phyloP scores from a whole-genome alignment of 2,329 filamentous ascomycete genomes.

The Ophiocordyceps camponoti-saundersi region DNA sequence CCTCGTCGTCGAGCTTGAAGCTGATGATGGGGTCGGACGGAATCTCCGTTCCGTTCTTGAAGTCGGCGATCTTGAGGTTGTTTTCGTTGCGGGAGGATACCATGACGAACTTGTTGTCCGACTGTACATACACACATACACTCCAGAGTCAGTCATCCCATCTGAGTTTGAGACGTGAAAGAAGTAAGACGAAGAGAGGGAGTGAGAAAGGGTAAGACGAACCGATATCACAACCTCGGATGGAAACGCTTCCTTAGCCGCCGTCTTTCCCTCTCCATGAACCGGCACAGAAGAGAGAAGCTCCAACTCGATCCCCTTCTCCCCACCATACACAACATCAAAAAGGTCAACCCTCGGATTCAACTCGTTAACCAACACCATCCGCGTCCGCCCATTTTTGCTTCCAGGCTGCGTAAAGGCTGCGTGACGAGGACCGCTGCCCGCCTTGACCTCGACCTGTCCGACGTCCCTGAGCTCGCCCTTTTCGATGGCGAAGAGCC shows the following conservation, averaged over 20 bases:
- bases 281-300: slow-evolving; percentile 29
- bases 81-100: slow-evolving; percentile 51
- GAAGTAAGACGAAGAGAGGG: no score
- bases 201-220: slow-evolving; percentile 19
- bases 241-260: slow-evolving; percentile 25
- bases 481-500: slow-evolving; percentile 27
- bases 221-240: slow-evolving; percentile 43
- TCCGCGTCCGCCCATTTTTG: slow-evolving; percentile 31
- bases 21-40: slow-evolving; percentile 48
- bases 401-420: slow-evolving; percentile 29
- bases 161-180: no score
- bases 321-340: slow-evolving; percentile 29
- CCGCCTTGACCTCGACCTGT: slow-evolving; percentile 26
- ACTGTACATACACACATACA: slow-evolving; percentile 16
- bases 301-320: slow-evolving; percentile 21
- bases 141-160: not conserved
- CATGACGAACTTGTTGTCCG: slow-evolving; percentile 44
- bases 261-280: slow-evolving; percentile 24
- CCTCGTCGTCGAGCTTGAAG: slow-evolving; percentile 34
- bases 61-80: slow-evolving; percentile 29
- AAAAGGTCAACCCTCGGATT: slow-evolving; percentile 39
- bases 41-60: slow-evolving; percentile 23
- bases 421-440: slow-evolving; percentile 48
- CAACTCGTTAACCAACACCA: slow-evolving; percentile 47
- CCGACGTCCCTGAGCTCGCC: slow-evolving; percentile 21